Evolutionary conservation across 2,329 filamentous ascomycete genomes (phyloP).

Genomic region (Chaetomiaceae sp.): DNA sequence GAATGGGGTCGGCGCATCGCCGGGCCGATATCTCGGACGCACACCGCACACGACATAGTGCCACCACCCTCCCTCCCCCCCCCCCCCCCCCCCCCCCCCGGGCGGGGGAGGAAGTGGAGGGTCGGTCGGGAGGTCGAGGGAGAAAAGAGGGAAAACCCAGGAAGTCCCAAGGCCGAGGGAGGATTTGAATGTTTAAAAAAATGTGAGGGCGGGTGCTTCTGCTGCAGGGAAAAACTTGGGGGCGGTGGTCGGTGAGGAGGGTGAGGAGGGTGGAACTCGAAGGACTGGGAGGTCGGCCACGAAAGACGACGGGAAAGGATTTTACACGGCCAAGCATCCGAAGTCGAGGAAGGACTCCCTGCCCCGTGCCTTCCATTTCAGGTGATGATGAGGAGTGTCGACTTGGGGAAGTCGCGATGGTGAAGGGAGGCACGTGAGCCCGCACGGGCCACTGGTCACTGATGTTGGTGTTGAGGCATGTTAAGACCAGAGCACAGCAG

Average conservation of each 20-base stretch:
- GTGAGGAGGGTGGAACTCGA: background rate
- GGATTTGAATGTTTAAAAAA: no score
- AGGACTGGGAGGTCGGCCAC: background rate
- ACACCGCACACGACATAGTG: background rate
- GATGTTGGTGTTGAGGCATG: no score
- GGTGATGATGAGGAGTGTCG: background rate
- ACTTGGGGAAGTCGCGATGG: conserved; percentile 2
- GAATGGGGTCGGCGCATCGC: background rate
- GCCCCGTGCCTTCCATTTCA: background rate
- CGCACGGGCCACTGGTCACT: background rate
- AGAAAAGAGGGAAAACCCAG: no score
- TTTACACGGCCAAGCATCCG: background rate
- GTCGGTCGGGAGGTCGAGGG: no score
- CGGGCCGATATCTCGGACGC: background rate
- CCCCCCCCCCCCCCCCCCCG: no score
- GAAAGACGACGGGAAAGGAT: background rate
- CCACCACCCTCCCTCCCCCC: background rate
- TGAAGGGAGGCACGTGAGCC: background rate
- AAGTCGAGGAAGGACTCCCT: background rate
- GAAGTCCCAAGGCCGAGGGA: no score
- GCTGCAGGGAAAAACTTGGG: no score
- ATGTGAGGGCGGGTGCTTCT: no score
- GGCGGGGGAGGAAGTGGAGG: no score
- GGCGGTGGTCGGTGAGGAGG: background rate
- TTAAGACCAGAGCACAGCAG: no score